These are phyloP conservation scores for Saururus chinensis DNA, from an alignment of 164 flowering plant genomes.

Conservation along the genomic window DNA sequence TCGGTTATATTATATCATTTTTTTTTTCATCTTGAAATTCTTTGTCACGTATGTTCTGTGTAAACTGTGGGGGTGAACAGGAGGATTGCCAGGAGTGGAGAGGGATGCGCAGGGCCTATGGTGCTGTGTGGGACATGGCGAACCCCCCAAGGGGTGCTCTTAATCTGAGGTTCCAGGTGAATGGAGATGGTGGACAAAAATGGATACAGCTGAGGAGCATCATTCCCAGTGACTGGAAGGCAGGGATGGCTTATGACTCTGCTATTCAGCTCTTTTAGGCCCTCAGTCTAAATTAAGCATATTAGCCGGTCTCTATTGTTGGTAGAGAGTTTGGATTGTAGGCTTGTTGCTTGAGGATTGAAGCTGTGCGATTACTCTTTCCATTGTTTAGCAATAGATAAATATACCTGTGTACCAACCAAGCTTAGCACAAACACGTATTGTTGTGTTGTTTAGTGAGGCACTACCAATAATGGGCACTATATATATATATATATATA, in stretches of 20 bases:
- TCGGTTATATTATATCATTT: too few species aligned
- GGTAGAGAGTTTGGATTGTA: too few species aligned
- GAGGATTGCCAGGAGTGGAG: conserved; percentile 65
- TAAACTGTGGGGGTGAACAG: conserved; percentile 18
- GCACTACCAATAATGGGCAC: too few species aligned
- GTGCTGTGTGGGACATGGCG: conserved; percentile 36
- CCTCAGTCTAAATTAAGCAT: not conserved
- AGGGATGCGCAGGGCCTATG: conserved; percentile 56
- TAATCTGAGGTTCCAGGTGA: conserved; percentile 42
- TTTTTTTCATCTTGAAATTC: too few species aligned
- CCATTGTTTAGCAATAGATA: too few species aligned
- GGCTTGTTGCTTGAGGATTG: too few species aligned
- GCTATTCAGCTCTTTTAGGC: conserved; percentile 28
- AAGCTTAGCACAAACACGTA: too few species aligned
- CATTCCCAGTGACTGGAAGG: conserved; percentile 61
- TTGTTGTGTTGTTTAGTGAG: too few species aligned
- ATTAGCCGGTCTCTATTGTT: too few species aligned
- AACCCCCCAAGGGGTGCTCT: conserved; percentile 33
- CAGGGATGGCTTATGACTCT: conserved; percentile 58
- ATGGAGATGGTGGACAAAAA: conserved; percentile 23
- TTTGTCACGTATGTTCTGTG: not conserved
- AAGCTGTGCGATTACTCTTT: too few species aligned
- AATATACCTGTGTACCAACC: too few species aligned
- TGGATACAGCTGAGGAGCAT: conserved; percentile 37
- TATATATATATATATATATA: too few species aligned